Percentiles rank a stretch among this genome's conserved stretches.
Conservation (phyloP, 192 early-diverging fungal genomes). For the Mortierella claussenii region DNA sequence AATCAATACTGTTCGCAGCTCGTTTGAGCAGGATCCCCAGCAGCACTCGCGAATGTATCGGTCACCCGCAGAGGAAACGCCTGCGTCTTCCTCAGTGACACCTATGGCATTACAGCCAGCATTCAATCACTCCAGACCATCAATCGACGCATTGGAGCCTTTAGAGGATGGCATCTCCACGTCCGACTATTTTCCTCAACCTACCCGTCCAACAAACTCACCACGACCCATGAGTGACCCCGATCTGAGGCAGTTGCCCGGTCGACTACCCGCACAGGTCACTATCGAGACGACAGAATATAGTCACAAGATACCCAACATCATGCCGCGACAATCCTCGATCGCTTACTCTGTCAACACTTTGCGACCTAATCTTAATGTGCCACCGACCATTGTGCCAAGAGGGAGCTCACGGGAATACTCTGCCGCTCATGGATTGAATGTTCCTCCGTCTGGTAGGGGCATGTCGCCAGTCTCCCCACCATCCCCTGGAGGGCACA, state of each 20-base stretch:
- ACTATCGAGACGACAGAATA: constrained; percentile 37
- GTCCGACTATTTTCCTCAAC: constrained; percentile 6
- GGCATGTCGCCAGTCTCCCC: constrained; percentile 52
- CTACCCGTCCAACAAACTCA: constrained; percentile 8
- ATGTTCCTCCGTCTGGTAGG: constrained; percentile 27
- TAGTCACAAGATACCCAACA: constrained; percentile 40
- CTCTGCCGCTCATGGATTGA: constrained; percentile 38
- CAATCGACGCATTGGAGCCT: constrained; percentile 35
- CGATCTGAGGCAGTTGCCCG: constrained; percentile 16
- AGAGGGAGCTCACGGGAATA: constrained; percentile 44
- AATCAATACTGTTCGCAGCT: constrained; percentile 14
- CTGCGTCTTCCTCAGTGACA: constrained; percentile 21
- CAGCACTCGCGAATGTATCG: constrained; percentile 2
- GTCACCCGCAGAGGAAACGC: constrained; percentile 26
- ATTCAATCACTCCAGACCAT: constrained; percentile 13
- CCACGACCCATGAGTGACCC: constrained; percentile 40
- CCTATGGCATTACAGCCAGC: constrained; percentile 36
- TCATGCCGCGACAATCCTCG: constrained; percentile 40
- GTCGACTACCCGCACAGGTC: constrained; percentile 27
- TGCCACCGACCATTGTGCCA: constrained; percentile 41
- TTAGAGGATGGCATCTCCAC: constrained; percentile 1
- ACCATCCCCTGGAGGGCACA: constrained; percentile 30
- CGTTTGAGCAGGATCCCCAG: constrained; percentile 31
- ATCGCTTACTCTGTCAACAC: constrained; percentile 39
- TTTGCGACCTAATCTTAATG: constrained; percentile 33